phyloP scores from a whole-genome alignment of 2,329 filamentous ascomycete species.

The Aphanocladium album region DNA sequence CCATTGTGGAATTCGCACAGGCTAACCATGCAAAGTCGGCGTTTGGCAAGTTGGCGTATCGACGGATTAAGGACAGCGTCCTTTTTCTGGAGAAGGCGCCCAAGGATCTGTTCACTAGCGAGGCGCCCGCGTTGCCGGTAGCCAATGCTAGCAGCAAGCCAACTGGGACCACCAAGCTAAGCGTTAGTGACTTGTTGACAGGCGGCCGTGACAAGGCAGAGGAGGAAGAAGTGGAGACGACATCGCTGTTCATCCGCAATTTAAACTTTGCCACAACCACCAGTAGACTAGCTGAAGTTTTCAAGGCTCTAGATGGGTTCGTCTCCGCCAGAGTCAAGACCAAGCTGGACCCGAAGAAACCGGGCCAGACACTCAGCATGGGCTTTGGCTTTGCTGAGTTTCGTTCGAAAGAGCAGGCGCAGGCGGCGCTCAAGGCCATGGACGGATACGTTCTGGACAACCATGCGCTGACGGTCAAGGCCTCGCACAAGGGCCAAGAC shows the following conservation, averaged over 20 bases:
- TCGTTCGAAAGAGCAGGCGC: conserved; percentile 68
- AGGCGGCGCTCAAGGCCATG: conserved; percentile 78
- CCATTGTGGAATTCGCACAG: conserved; percentile 83
- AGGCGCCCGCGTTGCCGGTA: conserved; percentile 16
- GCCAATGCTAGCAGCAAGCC: conserved; percentile 31
- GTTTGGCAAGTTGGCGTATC: conserved; percentile 80
- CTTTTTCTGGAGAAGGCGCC: conserved; percentile 93
- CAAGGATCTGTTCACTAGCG: conserved; percentile 63
- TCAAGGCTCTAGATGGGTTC: conserved; percentile 80
- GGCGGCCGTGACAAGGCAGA: conserved; percentile 44
- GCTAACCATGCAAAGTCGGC: conserved; percentile 75
- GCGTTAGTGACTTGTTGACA: conserved; percentile 64
- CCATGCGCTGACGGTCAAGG: conserved; percentile 78
- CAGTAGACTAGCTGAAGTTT: conserved; percentile 67
- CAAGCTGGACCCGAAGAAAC: conserved; percentile 85
- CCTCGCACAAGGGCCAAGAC: conserved; percentile 81
- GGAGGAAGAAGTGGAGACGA: conserved; percentile 54
- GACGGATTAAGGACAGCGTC: conserved; percentile 84
- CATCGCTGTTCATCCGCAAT: conserved; percentile 90
- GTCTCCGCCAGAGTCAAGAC: conserved; percentile 87
- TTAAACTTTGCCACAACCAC: conserved; percentile 87
- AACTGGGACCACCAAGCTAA: conserved; percentile 54
- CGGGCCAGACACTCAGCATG: conserved; percentile 87
- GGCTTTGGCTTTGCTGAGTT: conserved; percentile 96
- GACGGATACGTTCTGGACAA: conserved; percentile 82